Percentiles rank a stretch among this genome's conserved stretches.
phyloP scores from a whole-genome alignment of 192 early-diverging fungal species.

The Backusella circina region DNA sequence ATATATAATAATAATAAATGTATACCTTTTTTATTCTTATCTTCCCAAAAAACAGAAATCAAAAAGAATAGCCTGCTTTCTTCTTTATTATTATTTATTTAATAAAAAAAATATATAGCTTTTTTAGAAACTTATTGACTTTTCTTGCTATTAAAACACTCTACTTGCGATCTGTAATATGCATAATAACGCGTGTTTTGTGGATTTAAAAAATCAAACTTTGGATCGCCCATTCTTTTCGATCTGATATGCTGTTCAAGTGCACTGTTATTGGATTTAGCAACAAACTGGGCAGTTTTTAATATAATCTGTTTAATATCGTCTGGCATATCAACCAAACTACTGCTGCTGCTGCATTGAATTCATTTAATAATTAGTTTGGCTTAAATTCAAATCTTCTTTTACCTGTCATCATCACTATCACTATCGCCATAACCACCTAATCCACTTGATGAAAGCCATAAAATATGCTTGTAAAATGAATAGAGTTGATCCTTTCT shows the following conservation, averaged over 20 bases:
- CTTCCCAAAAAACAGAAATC: background rate
- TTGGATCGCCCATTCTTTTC: conserved; percentile 39
- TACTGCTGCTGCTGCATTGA: background rate
- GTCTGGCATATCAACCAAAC: background rate
- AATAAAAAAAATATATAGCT: background rate
- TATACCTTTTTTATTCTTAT: background rate
- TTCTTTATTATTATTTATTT: background rate
- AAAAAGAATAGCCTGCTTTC: background rate
- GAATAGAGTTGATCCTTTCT: conserved; percentile 51
- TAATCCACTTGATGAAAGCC: conserved; percentile 59
- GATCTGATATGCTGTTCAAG: conserved; percentile 42
- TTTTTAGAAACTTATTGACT: background rate
- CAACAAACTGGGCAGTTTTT: conserved; percentile 39
- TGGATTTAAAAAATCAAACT: conserved; percentile 47
- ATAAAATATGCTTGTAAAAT: conserved; percentile 68
- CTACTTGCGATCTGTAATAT: conserved; percentile 35
- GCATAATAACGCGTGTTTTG: conserved; percentile 40
- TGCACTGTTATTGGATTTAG: conserved; percentile 29
- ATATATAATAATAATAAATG: too few relatives aligned
- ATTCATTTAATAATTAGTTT: background rate
- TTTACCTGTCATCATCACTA: conserved; percentile 1
- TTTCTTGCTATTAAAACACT: background rate
- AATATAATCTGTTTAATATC: conserved; percentile 28
- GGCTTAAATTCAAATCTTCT: background rate
- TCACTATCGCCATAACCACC: conserved; percentile 45